These are phyloP conservation scores for Begonia loranthoides DNA, from an alignment of 306 rosid species.

Conservation along the genomic window DNA sequence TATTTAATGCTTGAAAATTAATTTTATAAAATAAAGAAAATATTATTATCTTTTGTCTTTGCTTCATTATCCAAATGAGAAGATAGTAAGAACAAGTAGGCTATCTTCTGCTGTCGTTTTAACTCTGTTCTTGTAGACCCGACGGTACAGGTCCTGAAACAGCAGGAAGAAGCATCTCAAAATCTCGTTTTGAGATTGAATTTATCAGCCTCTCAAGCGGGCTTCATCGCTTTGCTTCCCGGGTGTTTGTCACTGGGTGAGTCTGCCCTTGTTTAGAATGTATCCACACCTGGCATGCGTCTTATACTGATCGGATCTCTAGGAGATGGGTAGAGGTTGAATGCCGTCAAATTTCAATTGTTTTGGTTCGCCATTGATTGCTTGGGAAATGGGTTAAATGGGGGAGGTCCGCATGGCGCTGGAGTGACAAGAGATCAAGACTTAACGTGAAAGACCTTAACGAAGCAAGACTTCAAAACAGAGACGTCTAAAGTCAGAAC, in stretches of 20 bases:
- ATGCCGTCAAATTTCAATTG: neutral
- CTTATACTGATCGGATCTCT: neutral
- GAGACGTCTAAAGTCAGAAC: constrained; percentile 74
- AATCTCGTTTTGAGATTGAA: constrained; percentile 18
- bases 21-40: too few relatives aligned
- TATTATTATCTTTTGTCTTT: constrained; percentile 9
- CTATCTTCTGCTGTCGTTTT: neutral
- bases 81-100: too few relatives aligned
- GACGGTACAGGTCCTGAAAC: constrained; percentile 12
- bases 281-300: constrained; percentile 1
- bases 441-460: constrained; percentile 74
- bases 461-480: constrained; percentile 95
- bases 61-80: constrained; percentile 4
- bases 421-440: constrained; percentile 96
- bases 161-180: constrained; percentile 16
- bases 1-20: too few relatives aligned
- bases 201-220: constrained; percentile 35
- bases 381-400: constrained; percentile 42
- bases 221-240: constrained; percentile 53
- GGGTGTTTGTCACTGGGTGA: constrained; percentile 49
- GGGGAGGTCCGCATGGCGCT: constrained; percentile 87
- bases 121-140: neutral
- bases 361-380: too few relatives aligned
- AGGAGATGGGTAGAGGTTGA: neutral
- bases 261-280: constrained; percentile 80